Evolutionary conservation across 2,329 filamentous ascomycete species (phyloP), one percentile per base, ranked within the genome.

Genomic region (Akanthomyces dipterigenus): DNA sequence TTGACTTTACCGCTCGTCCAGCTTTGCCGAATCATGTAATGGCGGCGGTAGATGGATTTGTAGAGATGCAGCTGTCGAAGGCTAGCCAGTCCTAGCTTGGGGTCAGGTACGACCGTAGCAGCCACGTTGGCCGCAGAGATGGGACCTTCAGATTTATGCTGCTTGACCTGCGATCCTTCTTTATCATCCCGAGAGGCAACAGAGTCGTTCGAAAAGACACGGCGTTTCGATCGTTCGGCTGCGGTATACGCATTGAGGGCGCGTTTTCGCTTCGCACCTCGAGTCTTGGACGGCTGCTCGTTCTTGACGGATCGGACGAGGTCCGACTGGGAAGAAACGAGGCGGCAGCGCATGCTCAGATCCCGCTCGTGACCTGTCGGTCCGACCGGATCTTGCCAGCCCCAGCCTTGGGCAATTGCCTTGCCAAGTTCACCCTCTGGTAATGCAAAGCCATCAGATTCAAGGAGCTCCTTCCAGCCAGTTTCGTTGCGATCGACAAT

Each of bases 1-100:
- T 92, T 90, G 36, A 91, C 83, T 63, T 88, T 86, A 56, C 91
- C 89, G 63, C 86, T 89, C 75, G 96, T 98, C 95, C 95, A 99
- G 71, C 88, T 92, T 71, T 90, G 87, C 51, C 90, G 88, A 65
- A 99, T 96, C 74, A 95, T 88, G 73, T 95, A 85, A 71, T 98
- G 93, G 11, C 95, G 88, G 64, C 93, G 91, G 71, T 98, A 99
- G 5, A 99, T 83, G 0, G 93, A 96, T 74, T 99, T 99, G 83
- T 91, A 98, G 1, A 99, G 84, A 73, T 98, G 95, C 63, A 98
- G 83, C 67, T 88, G 89, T 50, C 89, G 86, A 38, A 99, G 78
- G 67, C 87, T 89, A 3, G 90, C 79, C 5, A 98, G 75, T 14
- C 93, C 93, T 45, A 96, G 78, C 48, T 88, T 83, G 7, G 92